Conservation (phyloP, 2,329 filamentous ascomycete species). For the Nemania bipapillata region DNA sequence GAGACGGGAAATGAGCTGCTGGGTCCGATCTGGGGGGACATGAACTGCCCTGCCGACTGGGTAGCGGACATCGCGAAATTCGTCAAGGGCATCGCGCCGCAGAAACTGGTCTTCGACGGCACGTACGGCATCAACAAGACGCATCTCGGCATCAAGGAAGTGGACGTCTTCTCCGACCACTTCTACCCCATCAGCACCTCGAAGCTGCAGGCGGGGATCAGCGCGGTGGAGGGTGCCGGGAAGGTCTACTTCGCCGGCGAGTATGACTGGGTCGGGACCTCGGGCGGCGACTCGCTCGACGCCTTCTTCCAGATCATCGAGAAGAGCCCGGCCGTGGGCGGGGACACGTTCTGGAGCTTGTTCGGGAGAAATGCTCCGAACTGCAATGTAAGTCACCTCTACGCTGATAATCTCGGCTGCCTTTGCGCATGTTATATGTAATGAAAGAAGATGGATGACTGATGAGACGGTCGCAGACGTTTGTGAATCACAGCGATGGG, state of each 20-base stretch:
- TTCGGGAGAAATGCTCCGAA: constrained; percentile 59
- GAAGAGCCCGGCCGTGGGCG: constrained; percentile 52
- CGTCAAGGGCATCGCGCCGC: constrained; percentile 57
- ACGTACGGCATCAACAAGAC: constrained; percentile 61
- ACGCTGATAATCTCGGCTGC: not conserved
- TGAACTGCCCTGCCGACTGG: constrained; percentile 58
- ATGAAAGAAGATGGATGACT: not conserved
- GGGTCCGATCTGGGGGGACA: constrained; percentile 58
- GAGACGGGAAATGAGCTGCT: constrained; percentile 62
- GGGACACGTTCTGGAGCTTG: constrained; percentile 60
- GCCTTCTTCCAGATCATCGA: constrained; percentile 58
- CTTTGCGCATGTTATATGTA: not conserved
- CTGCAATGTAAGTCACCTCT: constrained; percentile 52
- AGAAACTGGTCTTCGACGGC: constrained; percentile 60
- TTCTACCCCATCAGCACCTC: constrained; percentile 58
- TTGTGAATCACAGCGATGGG: constrained; percentile 59
- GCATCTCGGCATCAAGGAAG: constrained; percentile 56
- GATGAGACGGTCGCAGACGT: constrained; percentile 48
- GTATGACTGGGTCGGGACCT: constrained; percentile 58
- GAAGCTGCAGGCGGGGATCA: constrained; percentile 55
- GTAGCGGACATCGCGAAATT: constrained; percentile 55
- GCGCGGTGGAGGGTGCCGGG: constrained; percentile 50
- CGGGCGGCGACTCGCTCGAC: constrained; percentile 50
- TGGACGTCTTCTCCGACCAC: constrained; percentile 62
- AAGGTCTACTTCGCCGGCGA: constrained; percentile 60